A percentile compares a stretch with the other conserved stretches of the same genome.
These are phyloP conservation scores for Russula dissimulans DNA, from an alignment of 768 basidiomycete species.

Conservation along the genomic window DNA sequence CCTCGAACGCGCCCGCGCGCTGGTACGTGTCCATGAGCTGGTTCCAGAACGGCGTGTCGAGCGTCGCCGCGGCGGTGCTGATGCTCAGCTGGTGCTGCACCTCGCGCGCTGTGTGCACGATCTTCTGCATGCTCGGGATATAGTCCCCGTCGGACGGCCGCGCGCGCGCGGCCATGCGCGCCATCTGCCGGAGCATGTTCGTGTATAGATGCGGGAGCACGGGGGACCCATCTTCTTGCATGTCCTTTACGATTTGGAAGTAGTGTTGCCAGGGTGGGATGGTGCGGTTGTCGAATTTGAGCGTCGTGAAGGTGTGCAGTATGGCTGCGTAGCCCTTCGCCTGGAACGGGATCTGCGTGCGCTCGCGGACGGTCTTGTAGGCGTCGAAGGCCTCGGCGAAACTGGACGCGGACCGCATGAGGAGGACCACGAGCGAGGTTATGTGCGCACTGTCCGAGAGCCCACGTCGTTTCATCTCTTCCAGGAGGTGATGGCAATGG, in stretches of 20 bases:
- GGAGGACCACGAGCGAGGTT: slow-evolving; percentile 48
- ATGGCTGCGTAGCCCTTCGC: slow-evolving; percentile 55
- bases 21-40: slow-evolving; percentile 86
- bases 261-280: slow-evolving; percentile 38
- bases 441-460: slow-evolving; percentile 39
- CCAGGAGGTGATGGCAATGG: slow-evolving; percentile 42
- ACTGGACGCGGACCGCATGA: slow-evolving; percentile 52
- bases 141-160: slow-evolving; percentile 18
- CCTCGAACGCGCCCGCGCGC: slow-evolving; percentile 58
- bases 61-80: slow-evolving; percentile 63
- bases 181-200: slow-evolving; percentile 51
- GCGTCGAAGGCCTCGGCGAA: slow-evolving; percentile 52
- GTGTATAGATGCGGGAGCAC: slow-evolving; percentile 57
- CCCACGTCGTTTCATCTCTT: slow-evolving; percentile 53
- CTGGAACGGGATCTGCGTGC: slow-evolving; percentile 32
- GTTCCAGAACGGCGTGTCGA: slow-evolving; percentile 51
- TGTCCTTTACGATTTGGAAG: slow-evolving; percentile 71
- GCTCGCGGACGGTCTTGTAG: slow-evolving; percentile 39
- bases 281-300: slow-evolving; percentile 38
- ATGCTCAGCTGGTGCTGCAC: slow-evolving; percentile 72
- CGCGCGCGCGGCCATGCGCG: slow-evolving; percentile 30
- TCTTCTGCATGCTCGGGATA: slow-evolving; percentile 24
- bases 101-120: slow-evolving; percentile 46
- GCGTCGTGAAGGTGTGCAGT: slow-evolving; percentile 50
- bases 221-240: slow-evolving; percentile 55